These are phyloP conservation scores for Cylindrotheca fusiformis DNA, from an alignment of 108 stramenopile genomes.

Conservation along the genomic window DNA sequence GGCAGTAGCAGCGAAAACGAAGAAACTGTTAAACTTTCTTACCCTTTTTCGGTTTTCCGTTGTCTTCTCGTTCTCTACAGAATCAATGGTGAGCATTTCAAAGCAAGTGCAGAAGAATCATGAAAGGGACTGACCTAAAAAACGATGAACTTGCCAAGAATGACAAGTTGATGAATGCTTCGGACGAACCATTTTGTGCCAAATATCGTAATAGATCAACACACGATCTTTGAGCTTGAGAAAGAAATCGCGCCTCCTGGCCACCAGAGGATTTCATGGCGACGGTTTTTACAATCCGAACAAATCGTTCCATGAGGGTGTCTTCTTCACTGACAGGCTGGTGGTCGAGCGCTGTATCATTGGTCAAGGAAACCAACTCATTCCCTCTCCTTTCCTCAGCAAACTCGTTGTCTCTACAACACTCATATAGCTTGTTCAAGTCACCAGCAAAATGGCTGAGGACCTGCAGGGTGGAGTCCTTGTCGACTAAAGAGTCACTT, in stretches of 20 bases:
- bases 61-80: conserved; percentile 12
- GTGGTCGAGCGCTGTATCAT: conserved; percentile 7
- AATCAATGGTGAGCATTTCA: too few species aligned
- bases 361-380: conserved; percentile 16
- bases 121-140: too few species aligned
- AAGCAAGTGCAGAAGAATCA: too few species aligned
- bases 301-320: conserved; percentile 52
- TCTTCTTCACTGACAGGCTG: conserved; percentile 22
- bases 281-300: conserved; percentile 47
- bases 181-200: conserved; percentile 58
- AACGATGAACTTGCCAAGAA: conserved; percentile 24
- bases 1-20: too few species aligned
- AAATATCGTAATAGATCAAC: conserved; percentile 66
- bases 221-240: conserved; percentile 69
- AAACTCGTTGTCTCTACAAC: conserved; percentile 76
- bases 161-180: conserved; percentile 51
- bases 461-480: conserved; percentile 65
- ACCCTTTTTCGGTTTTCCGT: conserved; percentile 28
- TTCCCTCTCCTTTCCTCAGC: conserved; percentile 17
- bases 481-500: conserved; percentile 14
- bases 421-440: conserved; percentile 78
- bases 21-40: too few species aligned
- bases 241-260: conserved; percentile 52
- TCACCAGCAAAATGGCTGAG: conserved; percentile 56
- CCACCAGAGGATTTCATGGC: conserved; percentile 37